Evolutionary conservation across 2,329 filamentous ascomycete genomes (phyloP).

Genomic region (Claviceps pazoutovae): DNA sequence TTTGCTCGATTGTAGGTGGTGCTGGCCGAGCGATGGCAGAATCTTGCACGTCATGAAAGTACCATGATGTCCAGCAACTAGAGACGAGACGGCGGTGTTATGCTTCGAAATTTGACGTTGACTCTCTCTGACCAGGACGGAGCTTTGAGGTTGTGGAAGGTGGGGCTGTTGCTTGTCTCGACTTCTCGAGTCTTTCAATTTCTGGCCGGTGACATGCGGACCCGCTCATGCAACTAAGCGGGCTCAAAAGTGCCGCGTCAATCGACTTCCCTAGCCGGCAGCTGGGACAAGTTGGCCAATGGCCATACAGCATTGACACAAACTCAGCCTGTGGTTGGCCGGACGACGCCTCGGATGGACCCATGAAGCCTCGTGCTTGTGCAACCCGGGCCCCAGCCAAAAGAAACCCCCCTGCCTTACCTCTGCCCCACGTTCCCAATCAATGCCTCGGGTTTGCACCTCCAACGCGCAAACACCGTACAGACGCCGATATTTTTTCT

Average conservation of each 20-base stretch:
- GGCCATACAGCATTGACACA: not conserved
- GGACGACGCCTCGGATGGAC: too few relatives aligned
- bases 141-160: not conserved
- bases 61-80: not conserved
- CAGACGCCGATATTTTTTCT: conserved; percentile 1
- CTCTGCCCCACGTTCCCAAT: too few relatives aligned
- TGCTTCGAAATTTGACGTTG: not conserved
- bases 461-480: not conserved
- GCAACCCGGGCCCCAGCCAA: not conserved
- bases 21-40: not conserved
- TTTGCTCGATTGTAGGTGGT: not conserved
- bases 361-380: not conserved
- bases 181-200: not conserved
- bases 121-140: not conserved
- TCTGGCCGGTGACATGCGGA: not conserved
- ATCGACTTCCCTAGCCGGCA: not conserved
- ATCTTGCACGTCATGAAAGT: not conserved
- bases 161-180: not conserved
- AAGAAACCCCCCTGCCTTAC: not conserved
- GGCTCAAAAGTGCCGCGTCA: not conserved
- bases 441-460: not conserved
- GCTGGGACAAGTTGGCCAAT: not conserved
- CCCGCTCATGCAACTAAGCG: conserved; percentile 5
- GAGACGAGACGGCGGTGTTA: not conserved
- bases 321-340: too few relatives aligned